Percentiles rank a stretch among this genome's conserved stretches.
phyloP scores from a whole-genome alignment of 371 early-diverging fungal species.

The Rhizopus microsporus region DNA sequence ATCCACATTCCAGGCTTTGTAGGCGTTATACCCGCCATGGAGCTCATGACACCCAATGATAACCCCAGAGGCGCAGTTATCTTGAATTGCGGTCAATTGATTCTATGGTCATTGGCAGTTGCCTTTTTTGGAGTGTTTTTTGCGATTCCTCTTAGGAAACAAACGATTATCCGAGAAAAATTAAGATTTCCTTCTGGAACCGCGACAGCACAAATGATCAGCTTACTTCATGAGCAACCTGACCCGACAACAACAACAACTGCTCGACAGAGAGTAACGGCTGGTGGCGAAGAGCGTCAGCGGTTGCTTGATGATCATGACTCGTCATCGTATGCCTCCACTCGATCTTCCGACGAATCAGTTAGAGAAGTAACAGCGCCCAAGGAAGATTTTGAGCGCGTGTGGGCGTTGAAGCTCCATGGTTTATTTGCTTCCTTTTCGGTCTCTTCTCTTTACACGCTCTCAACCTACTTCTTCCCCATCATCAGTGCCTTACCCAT shows the following conservation, averaged over 20 bases:
- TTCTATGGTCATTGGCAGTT: constrained; percentile 80
- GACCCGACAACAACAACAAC: constrained; percentile 14
- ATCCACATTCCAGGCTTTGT: constrained; percentile 60
- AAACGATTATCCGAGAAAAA: constrained; percentile 79
- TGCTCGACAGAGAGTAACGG: not conserved
- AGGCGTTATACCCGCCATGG: constrained; percentile 77
- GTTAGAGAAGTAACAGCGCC: not conserved
- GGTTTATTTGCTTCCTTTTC: constrained; percentile 59
- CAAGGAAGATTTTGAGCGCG: constrained; percentile 41
- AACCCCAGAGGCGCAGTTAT: constrained; percentile 49
- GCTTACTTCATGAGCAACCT: constrained; percentile 65
- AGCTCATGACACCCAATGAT: constrained; percentile 61
- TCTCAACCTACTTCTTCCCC: constrained; percentile 68
- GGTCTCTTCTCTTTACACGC: constrained; percentile 64
- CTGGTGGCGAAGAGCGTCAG: constrained; percentile 1
- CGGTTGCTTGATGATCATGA: constrained; percentile 4
- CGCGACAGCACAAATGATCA: constrained; percentile 87
- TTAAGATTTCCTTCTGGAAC: constrained; percentile 86
- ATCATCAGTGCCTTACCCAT: constrained; percentile 60
- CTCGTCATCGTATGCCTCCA: not conserved
- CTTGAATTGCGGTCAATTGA: constrained; percentile 51
- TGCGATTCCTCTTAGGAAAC: constrained; percentile 80
- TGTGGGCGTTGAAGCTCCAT: constrained; percentile 62
- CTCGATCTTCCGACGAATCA: not conserved
- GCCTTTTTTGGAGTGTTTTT: constrained; percentile 92